Base-by-base conservation (phyloP, 179 eudicot genomes). In the Carnegiea gigantea region DNA sequence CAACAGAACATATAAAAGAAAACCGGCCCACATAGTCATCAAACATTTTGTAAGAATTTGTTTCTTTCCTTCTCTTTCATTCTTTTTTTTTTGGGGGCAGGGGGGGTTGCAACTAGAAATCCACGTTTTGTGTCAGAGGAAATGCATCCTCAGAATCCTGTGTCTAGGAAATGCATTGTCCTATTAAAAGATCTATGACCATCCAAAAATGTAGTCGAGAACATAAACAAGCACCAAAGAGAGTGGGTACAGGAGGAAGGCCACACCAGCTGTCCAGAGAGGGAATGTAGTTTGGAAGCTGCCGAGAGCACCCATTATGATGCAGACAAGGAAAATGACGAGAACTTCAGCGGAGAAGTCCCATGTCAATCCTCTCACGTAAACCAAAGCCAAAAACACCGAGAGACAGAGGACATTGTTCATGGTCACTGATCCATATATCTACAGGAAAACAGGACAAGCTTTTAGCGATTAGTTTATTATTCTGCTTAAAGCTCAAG, bases 341-440 rank as follows among this genome's bases (percentile, higher is more conserved):
- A 95, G 88, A 24, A 94, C 98, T 87, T 95, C 99, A 0, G 99
- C 86, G 10, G 99, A 92, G 90, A 95, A 95, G 85, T 95, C 90
- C 99, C 99, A 95, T 9, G 88, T 86, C 91, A 95, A 85, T 33
- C 95, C 98, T 81, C 98, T 85, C 4, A 80, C 83, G 30, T 94
- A 95, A 64, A 95, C 97, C 30, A 95, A 83, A 1, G 93, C 98
- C 83, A 95, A 81, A 87, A 95, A 95, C 43, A 94, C 97, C 0
- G 99, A 87, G 40, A 95, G 90, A 79, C 98, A 92, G 11, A 95
- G 92, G 59, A 88, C 82, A 67, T 95, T 95, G 90, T 95, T 95
- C 98, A 95, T 94, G 6, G 99, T 95, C 80, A 86, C 99, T 4
- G 95, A 90, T 65, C 99, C 99, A 75, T 94, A 94, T 80, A 95